Evolutionary conservation across 768 basidiomycete genomes (phyloP).

Genomic region (Strobilomyces confusus): DNA sequence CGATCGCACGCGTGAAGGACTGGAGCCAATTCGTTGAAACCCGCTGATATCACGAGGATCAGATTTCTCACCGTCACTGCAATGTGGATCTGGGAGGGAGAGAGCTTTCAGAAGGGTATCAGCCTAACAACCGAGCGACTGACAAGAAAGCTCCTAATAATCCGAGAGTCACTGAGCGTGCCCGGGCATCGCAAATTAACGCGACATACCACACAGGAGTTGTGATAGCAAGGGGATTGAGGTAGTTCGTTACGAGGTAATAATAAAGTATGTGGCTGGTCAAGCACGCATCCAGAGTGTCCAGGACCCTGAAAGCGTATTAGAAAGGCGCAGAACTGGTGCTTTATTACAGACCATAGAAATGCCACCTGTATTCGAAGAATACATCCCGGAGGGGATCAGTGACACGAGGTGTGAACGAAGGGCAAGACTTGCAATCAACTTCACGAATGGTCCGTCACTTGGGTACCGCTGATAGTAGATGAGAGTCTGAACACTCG

Average conservation of each 20-base stretch:
- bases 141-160: slow-evolving; percentile 50
- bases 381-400: slow-evolving; percentile 20
- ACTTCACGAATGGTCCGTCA: slow-evolving; percentile 34
- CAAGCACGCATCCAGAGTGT: slow-evolving; percentile 51
- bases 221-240: slow-evolving; percentile 40
- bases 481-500: slow-evolving; percentile 48
- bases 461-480: slow-evolving; percentile 40
- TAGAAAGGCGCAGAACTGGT: not conserved
- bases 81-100: slow-evolving; percentile 43
- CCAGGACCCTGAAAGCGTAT: slow-evolving; percentile 32
- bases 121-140: slow-evolving; percentile 17
- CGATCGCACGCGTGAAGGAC: slow-evolving; percentile 46
- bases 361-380: slow-evolving; percentile 29
- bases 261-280: slow-evolving; percentile 53
- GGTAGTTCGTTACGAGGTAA: slow-evolving; percentile 53
- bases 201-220: slow-evolving; percentile 41
- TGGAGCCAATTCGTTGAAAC: slow-evolving; percentile 18
- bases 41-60: not conserved
- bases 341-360: slow-evolving; percentile 12
- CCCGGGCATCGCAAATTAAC: too few relatives aligned
- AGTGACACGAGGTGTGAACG: slow-evolving; percentile 23
- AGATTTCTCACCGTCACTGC: slow-evolving; percentile 43
- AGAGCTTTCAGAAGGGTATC: not conserved
- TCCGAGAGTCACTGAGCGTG: not conserved
- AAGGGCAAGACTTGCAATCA: slow-evolving; percentile 32